A percentile compares a stretch with the other conserved stretches of the same genome.
Conservation (phyloP, 345 rosid species). For the Ailanthus altissimus region DNA sequence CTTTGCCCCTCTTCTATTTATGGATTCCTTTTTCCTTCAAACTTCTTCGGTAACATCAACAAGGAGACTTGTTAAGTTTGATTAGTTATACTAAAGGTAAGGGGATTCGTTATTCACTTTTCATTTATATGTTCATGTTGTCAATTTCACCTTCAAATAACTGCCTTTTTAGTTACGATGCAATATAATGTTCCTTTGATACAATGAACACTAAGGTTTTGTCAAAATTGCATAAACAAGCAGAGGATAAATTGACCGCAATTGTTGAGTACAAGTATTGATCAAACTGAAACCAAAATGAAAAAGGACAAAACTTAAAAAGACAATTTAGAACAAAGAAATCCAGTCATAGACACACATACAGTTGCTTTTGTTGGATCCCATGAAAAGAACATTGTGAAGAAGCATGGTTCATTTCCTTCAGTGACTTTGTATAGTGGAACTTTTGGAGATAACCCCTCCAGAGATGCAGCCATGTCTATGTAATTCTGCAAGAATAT, state of each 20-base stretch:
- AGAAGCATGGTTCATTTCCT: constrained; percentile 97
- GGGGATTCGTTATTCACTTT: not conserved
- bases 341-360: constrained; percentile 29
- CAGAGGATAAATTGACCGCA: not conserved
- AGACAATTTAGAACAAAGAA: constrained; percentile 14
- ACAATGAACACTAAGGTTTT: not conserved
- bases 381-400: constrained; percentile 88
- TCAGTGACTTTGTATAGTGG: constrained; percentile 90
- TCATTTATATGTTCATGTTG: not conserved
- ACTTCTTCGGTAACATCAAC: not conserved
- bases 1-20: not conserved
- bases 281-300: constrained; percentile 7
- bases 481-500: constrained; percentile 72
- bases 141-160: constrained; percentile 10
- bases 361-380: constrained; percentile 81
- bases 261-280: not conserved
- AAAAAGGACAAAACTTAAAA: constrained; percentile 1
- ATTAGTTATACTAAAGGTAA: not conserved
- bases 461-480: constrained; percentile 72
- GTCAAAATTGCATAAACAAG: constrained; percentile 11
- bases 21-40: not conserved
- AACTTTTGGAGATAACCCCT: constrained; percentile 78
- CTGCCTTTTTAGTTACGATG: not conserved
- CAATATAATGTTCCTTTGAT: not conserved
- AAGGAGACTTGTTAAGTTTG: not conserved